Conservation (phyloP, 768 basidiomycete species). For the Calocera cornea region DNA sequence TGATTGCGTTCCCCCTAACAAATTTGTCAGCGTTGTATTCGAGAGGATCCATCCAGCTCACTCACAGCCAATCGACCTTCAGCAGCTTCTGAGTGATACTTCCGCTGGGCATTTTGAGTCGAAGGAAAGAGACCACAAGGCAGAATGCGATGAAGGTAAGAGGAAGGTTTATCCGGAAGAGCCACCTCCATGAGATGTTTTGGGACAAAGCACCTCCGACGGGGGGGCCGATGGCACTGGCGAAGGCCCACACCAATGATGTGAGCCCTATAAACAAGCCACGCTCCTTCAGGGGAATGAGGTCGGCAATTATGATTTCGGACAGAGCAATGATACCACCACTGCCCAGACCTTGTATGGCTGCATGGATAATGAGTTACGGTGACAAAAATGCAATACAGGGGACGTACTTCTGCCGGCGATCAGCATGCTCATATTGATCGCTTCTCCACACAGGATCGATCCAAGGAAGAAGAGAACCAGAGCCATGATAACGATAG, state of each 20-base stretch:
- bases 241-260: slow-evolving; percentile 15
- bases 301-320: slow-evolving; percentile 34
- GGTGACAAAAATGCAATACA: not conserved
- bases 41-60: not conserved
- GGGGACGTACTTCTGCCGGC: slow-evolving; percentile 13
- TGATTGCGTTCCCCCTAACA: slow-evolving; percentile 18
- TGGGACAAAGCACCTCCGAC: slow-evolving; percentile 17
- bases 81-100: not conserved
- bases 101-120: slow-evolving; percentile 15
- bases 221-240: slow-evolving; percentile 12
- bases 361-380: not conserved
- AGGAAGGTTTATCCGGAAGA: slow-evolving; percentile 17
- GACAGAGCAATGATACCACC: slow-evolving; percentile 30
- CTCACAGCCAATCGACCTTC: not conserved
- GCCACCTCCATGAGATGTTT: slow-evolving; percentile 20
- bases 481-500: slow-evolving; percentile 24
- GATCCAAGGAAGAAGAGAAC: slow-evolving; percentile 23
- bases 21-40: not conserved
- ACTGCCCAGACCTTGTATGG: slow-evolving; percentile 26
- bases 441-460: slow-evolving; percentile 17
- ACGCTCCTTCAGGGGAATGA: slow-evolving; percentile 36
- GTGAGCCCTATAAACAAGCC: slow-evolving; percentile 29
- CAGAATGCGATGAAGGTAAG: slow-evolving; percentile 12
- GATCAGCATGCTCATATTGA: slow-evolving; percentile 17
- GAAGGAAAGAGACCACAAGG: slow-evolving; percentile 13